Base-by-base conservation (phyloP, 768 basidiomycete species). In the Amanita polypyramis region DNA sequence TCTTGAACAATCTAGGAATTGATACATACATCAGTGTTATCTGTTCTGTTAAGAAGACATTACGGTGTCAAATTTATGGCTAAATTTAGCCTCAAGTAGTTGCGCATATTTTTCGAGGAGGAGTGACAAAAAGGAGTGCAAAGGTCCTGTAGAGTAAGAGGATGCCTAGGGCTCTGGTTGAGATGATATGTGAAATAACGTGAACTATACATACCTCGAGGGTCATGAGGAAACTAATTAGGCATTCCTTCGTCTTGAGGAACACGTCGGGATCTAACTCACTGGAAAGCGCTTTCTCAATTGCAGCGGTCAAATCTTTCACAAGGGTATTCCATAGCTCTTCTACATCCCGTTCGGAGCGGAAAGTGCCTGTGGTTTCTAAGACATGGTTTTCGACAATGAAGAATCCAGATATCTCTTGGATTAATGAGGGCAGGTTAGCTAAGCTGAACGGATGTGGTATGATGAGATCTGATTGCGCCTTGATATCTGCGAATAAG, bases 361-460 rank as follows among this genome's bases (percentile, higher is more conserved):
- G 80, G 67, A 99, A 99, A 29, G 75, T 79, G 14, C 82, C 82
- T 8, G 93, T 90, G 0, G 90, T 90, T 54, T 84, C 80, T 5
- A 97, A 75, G 0, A 99, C 93, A 59, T 95, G 84, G 1, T 79
- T 82, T 65, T 99, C 96, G 54, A 98, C 82, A 50, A 99, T 92
- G 67, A 98, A 99, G 65, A 96, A 99, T 0, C 96, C 96, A 32
- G 92, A 85, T 53, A 98, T 88, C 64, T 97, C 91, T 61, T 95
- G 86, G 20, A 89, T 85, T 17, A 98, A 70, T n/a, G 76, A 61
- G 1, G 83, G 72, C 4, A 98, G 75, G 2, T 83, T 75, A 2
- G 72, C 60, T 29, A 91, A 57, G 25, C 80, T 76, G 17, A 90
- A 69, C 0, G 83, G 82, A 21, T 70, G 70, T 1, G 88, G 92